phyloP scores from a whole-genome alignment of 345 rosid genomes.

The Alliaria petiolata region DNA sequence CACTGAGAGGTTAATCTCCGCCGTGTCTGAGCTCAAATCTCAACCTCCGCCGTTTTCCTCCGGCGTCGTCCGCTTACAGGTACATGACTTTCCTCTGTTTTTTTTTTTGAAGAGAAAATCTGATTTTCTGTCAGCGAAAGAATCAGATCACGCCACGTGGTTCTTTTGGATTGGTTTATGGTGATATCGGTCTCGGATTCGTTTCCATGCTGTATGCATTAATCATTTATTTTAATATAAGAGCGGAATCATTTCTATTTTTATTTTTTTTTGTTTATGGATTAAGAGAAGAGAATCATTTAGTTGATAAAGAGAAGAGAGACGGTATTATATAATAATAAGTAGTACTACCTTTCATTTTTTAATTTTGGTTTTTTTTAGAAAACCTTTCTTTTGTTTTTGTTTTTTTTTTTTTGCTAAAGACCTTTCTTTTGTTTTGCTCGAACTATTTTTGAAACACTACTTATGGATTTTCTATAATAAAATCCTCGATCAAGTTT shows the following conservation, averaged over 20 bases:
- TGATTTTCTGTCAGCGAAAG: background rate
- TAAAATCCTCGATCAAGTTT: background rate
- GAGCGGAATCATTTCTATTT: too few species aligned
- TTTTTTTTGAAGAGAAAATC: background rate
- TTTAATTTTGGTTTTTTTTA: too few species aligned
- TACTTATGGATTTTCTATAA: background rate
- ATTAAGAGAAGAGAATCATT: too few species aligned
- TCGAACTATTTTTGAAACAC: background rate
- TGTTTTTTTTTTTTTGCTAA: too few species aligned
- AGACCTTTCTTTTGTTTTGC: too few species aligned
- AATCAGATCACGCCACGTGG: slow-evolving; percentile 49
- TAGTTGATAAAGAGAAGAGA: too few species aligned
- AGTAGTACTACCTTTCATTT: too few species aligned
- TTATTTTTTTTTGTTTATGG: background rate
- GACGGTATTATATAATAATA: too few species aligned
- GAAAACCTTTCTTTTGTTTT: too few species aligned
- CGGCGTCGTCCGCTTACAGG: slow-evolving; percentile 82
- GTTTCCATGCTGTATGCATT: background rate
- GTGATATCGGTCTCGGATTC: background rate
- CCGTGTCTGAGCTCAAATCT: slow-evolving; percentile 46
- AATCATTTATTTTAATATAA: background rate
- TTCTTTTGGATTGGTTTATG: background rate
- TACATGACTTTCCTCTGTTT: slow-evolving; percentile 5
- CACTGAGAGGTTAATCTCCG: slow-evolving; percentile 49
- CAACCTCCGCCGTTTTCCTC: slow-evolving; percentile 56